Evolutionary conservation across 805 yeast genomes (phyloP), one percentile per base, ranked within the genome.

Genomic region (Metschnikowia lachancei): DNA sequence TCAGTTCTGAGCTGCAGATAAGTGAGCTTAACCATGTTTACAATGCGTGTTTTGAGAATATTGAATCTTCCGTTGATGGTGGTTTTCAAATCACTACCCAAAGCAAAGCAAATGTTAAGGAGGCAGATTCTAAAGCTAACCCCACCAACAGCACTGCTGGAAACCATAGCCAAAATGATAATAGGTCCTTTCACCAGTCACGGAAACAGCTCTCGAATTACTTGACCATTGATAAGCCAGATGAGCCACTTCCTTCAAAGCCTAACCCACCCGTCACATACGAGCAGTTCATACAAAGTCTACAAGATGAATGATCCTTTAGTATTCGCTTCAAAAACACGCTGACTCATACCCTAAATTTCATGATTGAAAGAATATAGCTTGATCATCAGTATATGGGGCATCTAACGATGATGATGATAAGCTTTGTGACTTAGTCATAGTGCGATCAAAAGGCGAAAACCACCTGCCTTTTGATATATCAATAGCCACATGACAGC

Each of bases 11-110:
- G 8, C 54, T 52, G 7, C 53, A 48, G 8, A 42, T 59, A 29
- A 39, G 45, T 14, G 43, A 54, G 30, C 42, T 63, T 37, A 48
- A 59, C 45, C 45, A 49, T 13, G 29, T 41, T 3, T 62, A 59
- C 51, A 41, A 47, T n/a, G 47, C 37, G 16, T 43, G 36, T 32
- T 46, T 54, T 20, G 42, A 30, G 14, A 37, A 19, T 26, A 26
- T 26, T 12, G 10, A 8, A 10, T 12, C 11, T 9, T 26, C 24
- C 8, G 8, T 22, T 22, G 24, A 22, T 5, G 24, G 24, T 22
- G 24, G 24, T 8, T 4, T 8, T 26, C 28, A 9, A 10, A 26
- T 8, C 8, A 26, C 28, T 26, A 12, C 28, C 11, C 28, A 26
- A 3, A 26, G 10, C 12, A 26, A 20, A 20, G 8, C 8, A 11